A percentile compares a stretch with the other conserved stretches of the same genome.
These are phyloP conservation scores for Tolypocladium tropicale DNA, from an alignment of 2,329 filamentous ascomycete species.

Conservation along the genomic window DNA sequence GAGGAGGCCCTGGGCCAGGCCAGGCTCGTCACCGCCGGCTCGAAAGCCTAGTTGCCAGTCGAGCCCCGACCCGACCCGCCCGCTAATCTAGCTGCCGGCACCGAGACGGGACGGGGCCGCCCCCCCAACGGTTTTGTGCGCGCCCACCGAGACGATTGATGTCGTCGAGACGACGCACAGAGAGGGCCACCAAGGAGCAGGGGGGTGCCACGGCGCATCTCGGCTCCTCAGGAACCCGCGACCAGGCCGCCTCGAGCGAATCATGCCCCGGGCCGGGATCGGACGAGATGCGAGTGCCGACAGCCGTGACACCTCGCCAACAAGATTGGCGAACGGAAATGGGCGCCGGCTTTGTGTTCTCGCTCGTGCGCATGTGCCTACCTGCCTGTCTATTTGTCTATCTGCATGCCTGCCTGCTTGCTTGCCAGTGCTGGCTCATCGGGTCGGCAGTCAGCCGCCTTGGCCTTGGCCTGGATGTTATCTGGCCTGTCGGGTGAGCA, in stretches of 20 bases:
- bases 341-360: not conserved
- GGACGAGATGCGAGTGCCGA: not conserved
- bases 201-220: not conserved
- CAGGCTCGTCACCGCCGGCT: not conserved
- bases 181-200: not conserved
- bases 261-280: not conserved
- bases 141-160: not conserved
- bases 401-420: too few relatives aligned
- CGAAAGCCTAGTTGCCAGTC: not conserved
- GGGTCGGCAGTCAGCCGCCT: not conserved
- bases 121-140: not conserved
- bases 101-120: not conserved
- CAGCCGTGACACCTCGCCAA: not conserved
- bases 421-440: too few relatives aligned
- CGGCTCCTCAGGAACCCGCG: not conserved
- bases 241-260: not conserved
- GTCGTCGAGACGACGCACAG: not conserved
- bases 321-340: not conserved
- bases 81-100: not conserved
- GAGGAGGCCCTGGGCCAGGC: not conserved
- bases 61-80: not conserved
- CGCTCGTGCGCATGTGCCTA: not conserved
- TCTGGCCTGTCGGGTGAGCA: not conserved
- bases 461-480: not conserved
- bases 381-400: too few relatives aligned